A percentile compares a stretch with the other conserved stretches of the same genome.
These are phyloP conservation scores for Annona squamosa DNA, from an alignment of 164 flowering plant genomes.

Conservation along the genomic window DNA sequence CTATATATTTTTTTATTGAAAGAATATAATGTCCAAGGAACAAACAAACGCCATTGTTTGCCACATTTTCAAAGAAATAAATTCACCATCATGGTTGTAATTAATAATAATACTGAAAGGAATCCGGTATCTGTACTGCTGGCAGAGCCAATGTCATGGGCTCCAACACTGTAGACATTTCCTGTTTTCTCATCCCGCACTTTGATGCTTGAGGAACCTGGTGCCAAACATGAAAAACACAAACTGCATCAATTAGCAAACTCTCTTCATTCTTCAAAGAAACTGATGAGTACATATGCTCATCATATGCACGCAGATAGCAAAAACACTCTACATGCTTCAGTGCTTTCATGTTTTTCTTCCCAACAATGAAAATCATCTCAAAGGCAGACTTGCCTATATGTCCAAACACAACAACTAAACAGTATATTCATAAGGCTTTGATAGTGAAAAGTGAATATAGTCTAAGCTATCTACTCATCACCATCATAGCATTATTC, in stretches of 20 bases:
- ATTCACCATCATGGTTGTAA: conserved; percentile 13
- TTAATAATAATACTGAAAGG: conserved; percentile 15
- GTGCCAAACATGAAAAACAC: conserved; percentile 9
- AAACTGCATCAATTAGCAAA: neutral
- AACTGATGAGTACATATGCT: neutral
- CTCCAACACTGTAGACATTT: conserved; percentile 40
- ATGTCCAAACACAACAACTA: neutral
- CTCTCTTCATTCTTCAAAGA: neutral
- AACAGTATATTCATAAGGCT: neutral
- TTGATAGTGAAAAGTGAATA: neutral
- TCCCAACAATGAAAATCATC: neutral
- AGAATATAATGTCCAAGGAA: conserved; percentile 11
- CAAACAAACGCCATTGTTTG: conserved; percentile 8
- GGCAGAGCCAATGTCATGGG: conserved; percentile 23
- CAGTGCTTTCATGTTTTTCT: neutral
- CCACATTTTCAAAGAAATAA: conserved; percentile 15
- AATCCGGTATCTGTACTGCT: conserved; percentile 7
- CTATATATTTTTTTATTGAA: conserved; percentile 4
- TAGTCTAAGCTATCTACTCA: too few species aligned
- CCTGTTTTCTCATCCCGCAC: conserved; percentile 68
- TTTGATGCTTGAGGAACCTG: conserved; percentile 67
- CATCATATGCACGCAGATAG: neutral
- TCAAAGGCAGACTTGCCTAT: neutral
- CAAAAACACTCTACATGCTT: too few species aligned
- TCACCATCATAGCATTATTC: neutral